phyloP scores from a whole-genome alignment of 2,329 filamentous ascomycete genomes.

The Alternaria sp. region DNA sequence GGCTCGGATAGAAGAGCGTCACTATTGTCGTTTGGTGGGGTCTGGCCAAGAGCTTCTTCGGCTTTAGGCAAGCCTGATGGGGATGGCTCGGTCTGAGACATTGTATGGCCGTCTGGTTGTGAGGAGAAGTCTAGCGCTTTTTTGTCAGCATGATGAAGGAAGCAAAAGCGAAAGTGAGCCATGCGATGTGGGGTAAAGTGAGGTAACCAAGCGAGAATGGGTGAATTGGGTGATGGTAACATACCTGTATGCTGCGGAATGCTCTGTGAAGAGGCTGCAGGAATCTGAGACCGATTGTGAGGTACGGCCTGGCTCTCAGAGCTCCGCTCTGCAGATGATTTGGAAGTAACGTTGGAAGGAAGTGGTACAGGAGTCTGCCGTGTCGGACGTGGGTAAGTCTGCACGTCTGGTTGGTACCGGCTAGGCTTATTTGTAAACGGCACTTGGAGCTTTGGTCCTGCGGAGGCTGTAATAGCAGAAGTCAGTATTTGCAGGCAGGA shows the following conservation, averaged over 20 bases:
- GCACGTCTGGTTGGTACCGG: neutral
- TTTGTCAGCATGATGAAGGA: neutral
- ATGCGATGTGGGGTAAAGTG: neutral
- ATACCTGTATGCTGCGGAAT: neutral
- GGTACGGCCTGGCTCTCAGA: neutral
- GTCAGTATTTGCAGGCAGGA: neutral
- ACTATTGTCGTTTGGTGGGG: neutral
- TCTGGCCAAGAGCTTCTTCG: neutral
- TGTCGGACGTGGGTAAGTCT: neutral
- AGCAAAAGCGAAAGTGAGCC: neutral
- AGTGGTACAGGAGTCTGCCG: constrained; percentile 1
- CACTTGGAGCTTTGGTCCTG: constrained; percentile 1
- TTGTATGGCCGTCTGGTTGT: neutral
- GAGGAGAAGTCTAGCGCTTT: neutral
- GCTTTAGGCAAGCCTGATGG: neutral
- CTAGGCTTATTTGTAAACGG: constrained; percentile 2
- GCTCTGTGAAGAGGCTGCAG: neutral
- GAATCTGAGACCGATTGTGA: neutral
- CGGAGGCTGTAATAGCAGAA: neutral
- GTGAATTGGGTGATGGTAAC: neutral
- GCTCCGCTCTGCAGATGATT: neutral
- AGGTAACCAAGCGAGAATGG: neutral
- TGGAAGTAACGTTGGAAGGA: neutral
- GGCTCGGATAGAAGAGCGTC: neutral
- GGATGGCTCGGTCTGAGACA: neutral